Evolutionary conservation across 2,329 filamentous ascomycete genomes (phyloP), one percentile per base, ranked within the genome.

Genomic region (Hymenoscyphus infarciens): DNA sequence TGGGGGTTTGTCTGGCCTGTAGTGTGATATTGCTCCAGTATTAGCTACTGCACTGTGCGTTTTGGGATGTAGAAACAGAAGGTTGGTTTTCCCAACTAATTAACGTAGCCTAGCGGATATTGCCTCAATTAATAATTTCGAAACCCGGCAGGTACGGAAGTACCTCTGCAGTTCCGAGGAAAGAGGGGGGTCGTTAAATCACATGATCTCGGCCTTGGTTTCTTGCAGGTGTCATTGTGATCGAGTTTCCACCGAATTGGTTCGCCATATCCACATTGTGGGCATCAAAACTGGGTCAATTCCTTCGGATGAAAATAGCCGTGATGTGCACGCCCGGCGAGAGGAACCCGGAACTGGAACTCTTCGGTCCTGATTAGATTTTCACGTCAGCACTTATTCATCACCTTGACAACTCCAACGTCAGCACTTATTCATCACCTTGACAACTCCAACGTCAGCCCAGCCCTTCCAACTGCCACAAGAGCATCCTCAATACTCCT

Each of bases 361-460:
- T 52, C 22, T 52, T 25, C 33, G 19, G 22, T n/a, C 31, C 33
- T 57, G 16, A 57, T 13, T 38, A 25, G 55, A 31, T 35, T 57
- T 35, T 35, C 33, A 57, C 29, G 33, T 55, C 29, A 57, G 55
- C 31, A 31, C 54, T 38, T 39, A 22, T 57, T 57, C 55, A 57
- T 22, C 33, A 11, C 33, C 33, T 35, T 35, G 33, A 10, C 10
- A 10, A 2, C 10, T 35, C 33, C 7, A 4, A 57, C 29, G 33
- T 55, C 29, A 57, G 55, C 31, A 31, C 54, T 38, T 39, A 22
- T 57, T 57, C 55, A 57, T 22, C 33, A 11, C 33, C 33, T 35
- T 35, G 33, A 10, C 10, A 19, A 11, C 11, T 22, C 42, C 7
- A 49, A 45, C 16, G 22, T 45, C 42, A 45, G 42, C 42, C 42